These are phyloP conservation scores for Ceratobasidium sp. DNA, from an alignment of 1,284 basidiomycete genomes.

Conservation along the genomic window DNA sequence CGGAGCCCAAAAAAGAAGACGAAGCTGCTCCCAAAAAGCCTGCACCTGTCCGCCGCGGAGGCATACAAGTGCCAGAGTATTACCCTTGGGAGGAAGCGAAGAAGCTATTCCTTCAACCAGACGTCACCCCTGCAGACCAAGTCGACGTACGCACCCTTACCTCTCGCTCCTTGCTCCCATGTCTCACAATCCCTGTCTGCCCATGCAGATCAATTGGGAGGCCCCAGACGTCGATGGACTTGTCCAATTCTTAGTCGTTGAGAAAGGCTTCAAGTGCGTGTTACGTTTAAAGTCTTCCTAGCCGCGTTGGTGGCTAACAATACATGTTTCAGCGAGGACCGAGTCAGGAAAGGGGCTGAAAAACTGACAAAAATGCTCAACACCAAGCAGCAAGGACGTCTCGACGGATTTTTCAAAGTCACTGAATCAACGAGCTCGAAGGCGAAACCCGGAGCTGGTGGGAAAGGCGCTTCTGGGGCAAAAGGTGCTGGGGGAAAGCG, in stretches of 20 bases:
- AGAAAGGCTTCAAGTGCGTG: constrained; percentile 95
- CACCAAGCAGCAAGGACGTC: constrained; percentile 93
- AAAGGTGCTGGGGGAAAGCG: constrained; percentile 67
- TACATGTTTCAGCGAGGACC: constrained; percentile 80
- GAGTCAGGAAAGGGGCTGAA: constrained; percentile 94
- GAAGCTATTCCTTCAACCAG: constrained; percentile 87
- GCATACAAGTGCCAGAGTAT: constrained; percentile 85
- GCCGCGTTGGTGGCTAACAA: not conserved
- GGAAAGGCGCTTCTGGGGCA: constrained; percentile 45
- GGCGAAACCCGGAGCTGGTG: constrained; percentile 51
- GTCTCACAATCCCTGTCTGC: not conserved
- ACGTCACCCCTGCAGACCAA: constrained; percentile 86
- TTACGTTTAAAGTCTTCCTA: constrained; percentile 37
- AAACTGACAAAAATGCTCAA: constrained; percentile 89
- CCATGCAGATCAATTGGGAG: constrained; percentile 87
- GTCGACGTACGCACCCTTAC: constrained; percentile 71
- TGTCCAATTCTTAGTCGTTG: constrained; percentile 91
- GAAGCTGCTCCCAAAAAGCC: constrained; percentile 25
- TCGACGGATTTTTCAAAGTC: constrained; percentile 94
- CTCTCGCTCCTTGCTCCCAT: not conserved
- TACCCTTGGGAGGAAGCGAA: constrained; percentile 98
- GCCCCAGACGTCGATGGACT: constrained; percentile 93
- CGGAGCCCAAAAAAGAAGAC: constrained; percentile 20
- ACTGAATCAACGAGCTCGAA: constrained; percentile 62
- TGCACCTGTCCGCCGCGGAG: constrained; percentile 58